phyloP scores from a whole-genome alignment of 2,329 filamentous ascomycete species.

The Epichloe gansuensis region DNA sequence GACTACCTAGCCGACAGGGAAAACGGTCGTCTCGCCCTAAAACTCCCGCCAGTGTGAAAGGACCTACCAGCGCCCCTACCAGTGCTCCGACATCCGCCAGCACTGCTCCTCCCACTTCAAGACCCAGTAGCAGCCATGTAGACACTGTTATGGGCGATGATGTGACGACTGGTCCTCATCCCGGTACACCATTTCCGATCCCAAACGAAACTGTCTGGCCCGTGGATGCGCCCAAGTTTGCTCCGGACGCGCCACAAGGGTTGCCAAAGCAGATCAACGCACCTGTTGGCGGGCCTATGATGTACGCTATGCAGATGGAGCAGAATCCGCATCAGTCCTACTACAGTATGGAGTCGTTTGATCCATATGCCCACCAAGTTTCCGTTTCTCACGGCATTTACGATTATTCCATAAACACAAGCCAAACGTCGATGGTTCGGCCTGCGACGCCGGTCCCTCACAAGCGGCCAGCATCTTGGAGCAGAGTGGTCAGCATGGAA shows the following conservation, averaged over 20 bases:
- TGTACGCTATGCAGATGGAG: conserved; percentile 19
- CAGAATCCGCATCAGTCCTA: conserved; percentile 17
- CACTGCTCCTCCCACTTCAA: neutral
- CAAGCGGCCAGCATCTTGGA: conserved; percentile 27
- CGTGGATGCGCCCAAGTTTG: conserved; percentile 26
- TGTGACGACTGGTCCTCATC: conserved; percentile 22
- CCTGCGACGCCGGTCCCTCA: conserved; percentile 26
- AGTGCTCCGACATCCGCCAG: neutral
- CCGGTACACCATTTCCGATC: conserved; percentile 28
- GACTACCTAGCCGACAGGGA: conserved; percentile 20
- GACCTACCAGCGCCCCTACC: conserved; percentile 6
- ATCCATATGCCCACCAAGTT: conserved; percentile 9
- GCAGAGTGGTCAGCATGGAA: conserved; percentile 24
- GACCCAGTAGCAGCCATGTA: conserved; percentile 4
- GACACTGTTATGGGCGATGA: conserved; percentile 23
- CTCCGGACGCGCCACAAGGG: conserved; percentile 18
- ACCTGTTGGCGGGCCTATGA: conserved; percentile 17
- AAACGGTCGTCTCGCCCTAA: conserved; percentile 24
- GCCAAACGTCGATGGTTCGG: conserved; percentile 15
- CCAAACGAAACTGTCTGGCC: conserved; percentile 26
- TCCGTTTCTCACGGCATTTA: conserved; percentile 10
- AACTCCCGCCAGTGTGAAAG: conserved; percentile 17
- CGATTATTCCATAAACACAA: conserved; percentile 15
- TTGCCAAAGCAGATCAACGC: conserved; percentile 21
- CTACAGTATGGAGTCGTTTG: conserved; percentile 9